These are phyloP conservation scores for Populus davidiana DNA, from an alignment of 345 rosid species.

Conservation along the genomic window DNA sequence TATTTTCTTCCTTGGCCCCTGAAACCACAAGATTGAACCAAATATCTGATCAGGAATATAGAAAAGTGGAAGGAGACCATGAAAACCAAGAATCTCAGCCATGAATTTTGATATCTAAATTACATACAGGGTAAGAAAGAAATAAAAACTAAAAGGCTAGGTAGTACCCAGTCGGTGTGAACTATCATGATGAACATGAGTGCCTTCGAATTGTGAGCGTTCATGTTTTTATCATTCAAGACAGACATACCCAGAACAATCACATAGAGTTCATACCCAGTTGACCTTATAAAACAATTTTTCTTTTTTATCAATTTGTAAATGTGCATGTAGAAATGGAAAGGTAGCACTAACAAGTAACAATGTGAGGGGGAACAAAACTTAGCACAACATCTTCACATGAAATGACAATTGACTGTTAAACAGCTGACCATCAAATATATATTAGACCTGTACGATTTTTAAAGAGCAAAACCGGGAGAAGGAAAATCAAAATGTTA, in stretches of 20 bases:
- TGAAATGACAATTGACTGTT: background rate
- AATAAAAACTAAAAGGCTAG: background rate
- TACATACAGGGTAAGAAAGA: background rate
- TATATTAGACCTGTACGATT: background rate
- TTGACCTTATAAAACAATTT: background rate
- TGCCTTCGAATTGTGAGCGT: background rate
- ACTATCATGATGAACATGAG: background rate
- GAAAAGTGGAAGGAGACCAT: background rate
- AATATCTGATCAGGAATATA: background rate
- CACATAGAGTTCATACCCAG: background rate
- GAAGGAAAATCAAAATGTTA: background rate
- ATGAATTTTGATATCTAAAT: background rate
- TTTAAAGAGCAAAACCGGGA: background rate
- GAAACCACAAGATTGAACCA: slow-evolving; percentile 26
- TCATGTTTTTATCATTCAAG: background rate
- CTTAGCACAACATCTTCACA: background rate
- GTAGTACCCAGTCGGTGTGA: background rate
- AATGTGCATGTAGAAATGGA: background rate
- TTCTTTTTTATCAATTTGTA: background rate
- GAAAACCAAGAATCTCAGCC: background rate
- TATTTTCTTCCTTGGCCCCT: slow-evolving; percentile 99
- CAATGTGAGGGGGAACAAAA: background rate
- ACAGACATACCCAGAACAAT: background rate
- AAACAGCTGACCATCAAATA: background rate
- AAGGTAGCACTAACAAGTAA: too few relatives aligned